These are phyloP conservation scores for Xylaria sp. DNA, from an alignment of 2,329 filamentous ascomycete genomes.

Conservation along the genomic window DNA sequence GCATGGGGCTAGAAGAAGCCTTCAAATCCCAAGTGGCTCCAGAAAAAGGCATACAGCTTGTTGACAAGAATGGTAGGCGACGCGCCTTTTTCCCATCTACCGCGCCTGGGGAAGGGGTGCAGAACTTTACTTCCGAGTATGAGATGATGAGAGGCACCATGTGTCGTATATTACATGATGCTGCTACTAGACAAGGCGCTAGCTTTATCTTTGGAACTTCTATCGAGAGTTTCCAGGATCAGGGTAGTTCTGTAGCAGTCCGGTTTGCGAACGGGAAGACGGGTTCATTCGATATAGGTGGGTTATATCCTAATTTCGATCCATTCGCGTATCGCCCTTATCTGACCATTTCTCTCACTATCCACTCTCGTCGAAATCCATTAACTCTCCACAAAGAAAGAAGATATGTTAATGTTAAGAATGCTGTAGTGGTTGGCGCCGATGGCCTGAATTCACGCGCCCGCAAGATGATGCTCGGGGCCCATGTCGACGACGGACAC, in stretches of 20 bases:
- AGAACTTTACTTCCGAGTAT: conserved; percentile 52
- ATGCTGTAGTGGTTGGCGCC: conserved; percentile 53
- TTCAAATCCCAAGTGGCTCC: conserved; percentile 50
- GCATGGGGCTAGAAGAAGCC: conserved; percentile 55
- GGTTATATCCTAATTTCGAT: not conserved
- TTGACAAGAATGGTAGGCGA: conserved; percentile 47
- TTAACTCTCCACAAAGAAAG: too few species aligned
- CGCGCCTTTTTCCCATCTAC: conserved; percentile 49
- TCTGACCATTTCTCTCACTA: not conserved
- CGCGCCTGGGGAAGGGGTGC: conserved; percentile 38
- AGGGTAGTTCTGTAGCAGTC: conserved; percentile 30
- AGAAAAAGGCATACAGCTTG: conserved; percentile 53
- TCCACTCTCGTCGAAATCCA: not conserved
- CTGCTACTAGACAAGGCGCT: conserved; percentile 34
- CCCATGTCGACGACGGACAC: conserved; percentile 35
- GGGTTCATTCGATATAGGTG: conserved; percentile 52
- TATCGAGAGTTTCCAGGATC: conserved; percentile 38
- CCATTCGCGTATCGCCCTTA: not conserved
- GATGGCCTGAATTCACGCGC: conserved; percentile 60
- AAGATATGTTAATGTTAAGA: too few species aligned
- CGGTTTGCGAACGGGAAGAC: conserved; percentile 50
- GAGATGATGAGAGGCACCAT: conserved; percentile 63
- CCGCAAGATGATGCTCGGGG: conserved; percentile 48
- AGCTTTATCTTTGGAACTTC: conserved; percentile 42
- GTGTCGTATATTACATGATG: conserved; percentile 49